Conservation (phyloP, 2,329 filamentous ascomycete genomes). For the Monilinia polystroma region DNA sequence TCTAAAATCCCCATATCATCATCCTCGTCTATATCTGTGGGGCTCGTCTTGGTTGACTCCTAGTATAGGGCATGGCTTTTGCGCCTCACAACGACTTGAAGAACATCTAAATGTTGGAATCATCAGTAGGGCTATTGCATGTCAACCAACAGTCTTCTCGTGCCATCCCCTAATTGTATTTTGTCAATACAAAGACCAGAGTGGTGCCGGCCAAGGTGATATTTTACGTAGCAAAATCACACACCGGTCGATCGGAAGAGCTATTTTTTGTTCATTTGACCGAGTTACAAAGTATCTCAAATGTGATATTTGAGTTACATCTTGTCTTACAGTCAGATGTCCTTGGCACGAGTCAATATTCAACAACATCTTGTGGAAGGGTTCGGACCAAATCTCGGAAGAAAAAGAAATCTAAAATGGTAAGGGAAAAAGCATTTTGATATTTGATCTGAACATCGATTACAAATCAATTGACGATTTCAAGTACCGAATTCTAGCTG, state of each 20-base stretch:
- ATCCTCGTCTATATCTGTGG: neutral
- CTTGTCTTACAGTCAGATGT: conserved; percentile 18
- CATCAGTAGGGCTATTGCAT: neutral
- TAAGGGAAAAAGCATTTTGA: neutral
- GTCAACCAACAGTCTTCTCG: neutral
- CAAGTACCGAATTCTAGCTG: neutral
- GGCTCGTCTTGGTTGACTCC: neutral
- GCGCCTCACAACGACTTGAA: neutral
- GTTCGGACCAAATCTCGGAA: neutral
- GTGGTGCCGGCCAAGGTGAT: neutral
- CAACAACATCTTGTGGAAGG: neutral
- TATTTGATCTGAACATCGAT: neutral
- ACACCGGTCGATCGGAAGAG: neutral
- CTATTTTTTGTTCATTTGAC: conserved; percentile 2
- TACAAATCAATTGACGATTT: neutral
- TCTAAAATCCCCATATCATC: neutral
- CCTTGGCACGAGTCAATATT: conserved; percentile 20
- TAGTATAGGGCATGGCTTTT: neutral
- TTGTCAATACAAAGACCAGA: neutral
- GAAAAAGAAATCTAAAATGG: neutral
- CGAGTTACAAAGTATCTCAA: neutral
- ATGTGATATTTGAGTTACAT: neutral
- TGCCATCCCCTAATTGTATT: neutral
- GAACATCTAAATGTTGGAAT: neutral
- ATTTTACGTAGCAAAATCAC: neutral